Percentiles rank a stretch among this genome's conserved stretches.
Conservation (phyloP, 768 basidiomycete species). For the Artomyces pyxidatus region DNA sequence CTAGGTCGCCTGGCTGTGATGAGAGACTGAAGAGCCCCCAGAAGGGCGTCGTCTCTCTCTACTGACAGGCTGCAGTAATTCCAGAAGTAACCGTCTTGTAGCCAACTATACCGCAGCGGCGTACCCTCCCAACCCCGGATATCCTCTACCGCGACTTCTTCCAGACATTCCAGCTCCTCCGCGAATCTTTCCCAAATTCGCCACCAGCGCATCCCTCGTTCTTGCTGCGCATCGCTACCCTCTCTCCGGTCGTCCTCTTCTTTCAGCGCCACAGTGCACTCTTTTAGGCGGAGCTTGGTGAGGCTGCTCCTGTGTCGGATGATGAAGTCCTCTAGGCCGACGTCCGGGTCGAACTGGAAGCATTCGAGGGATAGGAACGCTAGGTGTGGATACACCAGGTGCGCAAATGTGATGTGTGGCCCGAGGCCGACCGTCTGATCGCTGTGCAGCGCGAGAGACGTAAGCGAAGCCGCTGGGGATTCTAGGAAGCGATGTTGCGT, state of each 20-base stretch:
- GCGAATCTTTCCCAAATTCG: not conserved
- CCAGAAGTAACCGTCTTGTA: not conserved
- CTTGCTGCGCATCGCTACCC: not conserved
- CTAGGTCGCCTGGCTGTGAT: too few relatives aligned
- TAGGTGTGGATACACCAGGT: not conserved
- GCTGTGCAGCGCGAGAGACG: not conserved
- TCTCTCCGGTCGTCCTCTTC: not conserved
- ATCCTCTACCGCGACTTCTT: not conserved
- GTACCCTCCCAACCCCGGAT: not conserved
- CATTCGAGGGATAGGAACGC: not conserved
- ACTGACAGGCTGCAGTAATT: not conserved
- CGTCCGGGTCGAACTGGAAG: not conserved
- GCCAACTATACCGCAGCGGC: not conserved
- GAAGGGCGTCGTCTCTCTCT: too few relatives aligned
- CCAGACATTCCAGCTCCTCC: not conserved
- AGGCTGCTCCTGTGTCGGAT: not conserved
- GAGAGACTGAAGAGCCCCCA: too few relatives aligned
- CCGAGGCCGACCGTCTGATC: not conserved
- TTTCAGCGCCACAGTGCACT: not conserved
- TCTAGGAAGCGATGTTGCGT: not conserved
- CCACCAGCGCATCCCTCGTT: not conserved
- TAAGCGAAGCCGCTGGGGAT: not conserved
- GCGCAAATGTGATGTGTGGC: not conserved
- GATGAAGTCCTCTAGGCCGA: conserved; percentile 4
- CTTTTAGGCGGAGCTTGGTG: not conserved